Evolutionary conservation across 1,284 basidiomycete genomes (phyloP).

Genomic region (Bjerkandera adusta): DNA sequence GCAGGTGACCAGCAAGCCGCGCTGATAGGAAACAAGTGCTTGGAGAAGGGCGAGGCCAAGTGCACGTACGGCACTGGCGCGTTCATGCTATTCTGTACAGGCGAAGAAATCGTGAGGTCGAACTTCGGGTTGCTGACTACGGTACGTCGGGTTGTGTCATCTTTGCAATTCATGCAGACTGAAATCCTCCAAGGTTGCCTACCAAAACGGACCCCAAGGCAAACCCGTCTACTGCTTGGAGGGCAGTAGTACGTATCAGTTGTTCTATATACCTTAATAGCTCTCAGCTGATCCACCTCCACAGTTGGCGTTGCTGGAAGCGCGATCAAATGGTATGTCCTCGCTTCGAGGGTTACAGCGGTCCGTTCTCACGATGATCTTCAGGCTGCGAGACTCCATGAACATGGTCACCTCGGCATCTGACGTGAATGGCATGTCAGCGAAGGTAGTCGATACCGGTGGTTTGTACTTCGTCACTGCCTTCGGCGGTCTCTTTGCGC

Average conservation of each 20-base stretch:
- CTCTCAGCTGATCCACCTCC: constrained; percentile 4
- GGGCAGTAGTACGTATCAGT: constrained; percentile 78
- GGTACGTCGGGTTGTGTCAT: constrained; percentile 37
- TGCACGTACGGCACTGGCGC: constrained; percentile 97
- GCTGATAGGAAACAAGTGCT: constrained; percentile 93
- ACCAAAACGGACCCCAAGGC: constrained; percentile 79
- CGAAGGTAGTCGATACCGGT: constrained; percentile 76
- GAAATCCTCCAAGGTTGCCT: constrained; percentile 66
- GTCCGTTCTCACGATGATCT: constrained; percentile 5
- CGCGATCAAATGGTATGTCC: constrained; percentile 82
- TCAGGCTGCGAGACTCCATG: constrained; percentile 86
- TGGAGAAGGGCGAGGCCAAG: constrained; percentile 84
- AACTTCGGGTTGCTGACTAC: constrained; percentile 89
- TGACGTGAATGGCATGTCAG: constrained; percentile 87
- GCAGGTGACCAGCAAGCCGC: constrained; percentile 98
- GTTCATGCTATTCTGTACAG: constrained; percentile 95
- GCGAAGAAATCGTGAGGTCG: constrained; percentile 82
- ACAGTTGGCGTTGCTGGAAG: constrained; percentile 92
- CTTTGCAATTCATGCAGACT: constrained; percentile 2
- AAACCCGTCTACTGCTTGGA: constrained; percentile 93
- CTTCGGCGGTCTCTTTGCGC: constrained; percentile 89
- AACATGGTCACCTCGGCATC: constrained; percentile 76
- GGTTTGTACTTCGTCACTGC: constrained; percentile 99
- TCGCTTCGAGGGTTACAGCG: constrained; percentile 2
- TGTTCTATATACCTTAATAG: background rate